Percentiles rank a stretch among this genome's conserved stretches.
phyloP scores from a whole-genome alignment of 306 rosid species.

The Urtica urens region DNA sequence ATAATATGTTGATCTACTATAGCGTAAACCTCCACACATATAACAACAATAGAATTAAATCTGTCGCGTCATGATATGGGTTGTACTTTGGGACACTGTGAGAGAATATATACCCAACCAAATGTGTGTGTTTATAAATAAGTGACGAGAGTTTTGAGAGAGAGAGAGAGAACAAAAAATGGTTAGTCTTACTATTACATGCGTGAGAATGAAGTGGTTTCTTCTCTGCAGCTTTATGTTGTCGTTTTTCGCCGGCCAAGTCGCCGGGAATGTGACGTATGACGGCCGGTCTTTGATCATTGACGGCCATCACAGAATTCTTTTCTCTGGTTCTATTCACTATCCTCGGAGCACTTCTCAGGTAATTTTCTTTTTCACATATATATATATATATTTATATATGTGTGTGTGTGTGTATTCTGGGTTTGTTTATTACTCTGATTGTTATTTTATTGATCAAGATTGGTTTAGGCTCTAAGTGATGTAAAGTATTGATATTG shows the following conservation, averaged over 20 bases:
- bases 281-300: conserved; percentile 57
- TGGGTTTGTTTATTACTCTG: not conserved
- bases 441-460: not conserved
- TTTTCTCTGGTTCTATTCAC: conserved; percentile 77
- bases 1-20: too few species aligned
- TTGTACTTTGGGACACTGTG: not conserved
- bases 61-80: not conserved
- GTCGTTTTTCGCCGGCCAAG: conserved; percentile 10
- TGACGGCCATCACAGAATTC: conserved; percentile 43
- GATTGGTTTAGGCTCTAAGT: too few species aligned
- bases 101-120: not conserved
- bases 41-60: not conserved
- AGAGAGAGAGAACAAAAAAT: not conserved
- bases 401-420: not conserved
- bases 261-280: conserved; percentile 33
- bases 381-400: not conserved
- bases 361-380: conserved; percentile 20
- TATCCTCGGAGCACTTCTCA: conserved; percentile 80
- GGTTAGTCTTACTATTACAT: not conserved
- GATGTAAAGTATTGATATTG: too few species aligned
- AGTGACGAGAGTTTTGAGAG: not conserved
- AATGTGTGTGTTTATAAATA: not conserved
- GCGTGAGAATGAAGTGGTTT: conserved; percentile 2
- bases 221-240: conserved; percentile 12
- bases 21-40: not conserved